Evolutionary conservation across 1,139 yeast species (phyloP), one percentile per base, ranked within the genome.

Genomic region (Yamadazyma membranifaciens): DNA sequence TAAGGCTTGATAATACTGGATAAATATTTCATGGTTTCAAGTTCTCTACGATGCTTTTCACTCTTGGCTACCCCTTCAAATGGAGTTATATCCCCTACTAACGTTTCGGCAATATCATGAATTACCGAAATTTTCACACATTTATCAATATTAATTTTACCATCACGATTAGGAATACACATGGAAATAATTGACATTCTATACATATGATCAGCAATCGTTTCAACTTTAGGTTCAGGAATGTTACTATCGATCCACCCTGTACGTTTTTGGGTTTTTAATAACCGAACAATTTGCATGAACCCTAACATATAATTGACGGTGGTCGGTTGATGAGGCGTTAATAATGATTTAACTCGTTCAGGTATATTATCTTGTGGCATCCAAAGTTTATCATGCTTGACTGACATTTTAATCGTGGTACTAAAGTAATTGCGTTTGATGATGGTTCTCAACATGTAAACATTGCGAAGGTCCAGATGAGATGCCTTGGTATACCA

Each of bases 21-120:
- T 43, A 92, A 61, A 59, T 83, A 89, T 35, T 75, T 59, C 51
- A 92, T 87, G 6, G 98, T 81, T 26, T 67, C 81, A 35, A 71
- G 73, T 57, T 92, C 98, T 44, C 98, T 75, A 44, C 84, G 74
- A 57, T 88, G 95, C 61, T 92, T 92, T 51, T 78, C 83, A 13
- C 51, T 49, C 56, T 84, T 84, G 34, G 80, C 62, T n/a, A 87
- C 80, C 0, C 74, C 76, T 46, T 83, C 95, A 54, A 78, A 78
- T 11, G 98, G 98, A 1, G 96, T 89, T 43, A 92, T 88, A 60
- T 92, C 98, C 11, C 98, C 98, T 9, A 92, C 98, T 30, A 92
- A 67, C 6, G 91, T 66, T 66, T 92, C 98, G 9, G 98, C 98
- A 56, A 92, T 84, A 60, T 92, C 98, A 63, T 92, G 98, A 32